A percentile compares a stretch with the other conserved stretches of the same genome.
phyloP scores from a whole-genome alignment of 2,329 filamentous ascomycete species.

The Exophiala lecanii-corni region DNA sequence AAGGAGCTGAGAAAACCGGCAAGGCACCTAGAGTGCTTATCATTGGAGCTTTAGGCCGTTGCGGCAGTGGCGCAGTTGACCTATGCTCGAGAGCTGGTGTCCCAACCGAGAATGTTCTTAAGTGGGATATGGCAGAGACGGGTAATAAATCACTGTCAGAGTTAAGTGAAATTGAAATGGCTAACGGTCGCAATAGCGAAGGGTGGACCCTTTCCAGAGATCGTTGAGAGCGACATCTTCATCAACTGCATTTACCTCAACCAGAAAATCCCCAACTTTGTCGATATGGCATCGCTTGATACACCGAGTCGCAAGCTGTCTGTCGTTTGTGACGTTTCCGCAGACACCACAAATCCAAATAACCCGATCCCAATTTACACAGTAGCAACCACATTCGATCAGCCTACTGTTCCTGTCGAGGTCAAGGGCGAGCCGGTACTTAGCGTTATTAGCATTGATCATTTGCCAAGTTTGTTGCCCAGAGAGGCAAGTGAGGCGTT shows the following conservation, averaged over 20 bases:
- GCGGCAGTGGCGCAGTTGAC: constrained; percentile 78
- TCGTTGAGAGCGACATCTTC: constrained; percentile 67
- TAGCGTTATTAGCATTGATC: constrained; percentile 80
- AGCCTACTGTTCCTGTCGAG: constrained; percentile 74
- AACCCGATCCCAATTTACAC: constrained; percentile 66
- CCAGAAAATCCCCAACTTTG: constrained; percentile 73
- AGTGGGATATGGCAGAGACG: constrained; percentile 79
- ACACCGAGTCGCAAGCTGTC: constrained; percentile 55
- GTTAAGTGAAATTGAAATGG: constrained; percentile 3
- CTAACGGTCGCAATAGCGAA: constrained; percentile 35
- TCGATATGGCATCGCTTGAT: constrained; percentile 62
- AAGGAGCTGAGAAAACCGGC: constrained; percentile 62
- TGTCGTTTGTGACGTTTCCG: constrained; percentile 69
- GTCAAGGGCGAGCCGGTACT: constrained; percentile 56
- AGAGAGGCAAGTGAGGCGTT: constrained; percentile 83
- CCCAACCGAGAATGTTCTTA: constrained; percentile 62
- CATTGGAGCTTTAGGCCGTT: constrained; percentile 70
- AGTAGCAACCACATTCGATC: constrained; percentile 77
- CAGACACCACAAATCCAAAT: constrained; percentile 39
- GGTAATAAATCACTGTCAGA: constrained; percentile 36
- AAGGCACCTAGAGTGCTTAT: constrained; percentile 69
- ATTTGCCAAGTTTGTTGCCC: constrained; percentile 74
- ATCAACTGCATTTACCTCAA: constrained; percentile 87
- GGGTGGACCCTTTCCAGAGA: constrained; percentile 73
- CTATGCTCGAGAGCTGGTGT: constrained; percentile 71